A percentile compares a stretch with the other conserved stretches of the same genome.
These are phyloP conservation scores for Thuidium tamariscinum DNA, from an alignment of 225 moss, liverwort and hornwort genomes.

Conservation along the genomic window DNA sequence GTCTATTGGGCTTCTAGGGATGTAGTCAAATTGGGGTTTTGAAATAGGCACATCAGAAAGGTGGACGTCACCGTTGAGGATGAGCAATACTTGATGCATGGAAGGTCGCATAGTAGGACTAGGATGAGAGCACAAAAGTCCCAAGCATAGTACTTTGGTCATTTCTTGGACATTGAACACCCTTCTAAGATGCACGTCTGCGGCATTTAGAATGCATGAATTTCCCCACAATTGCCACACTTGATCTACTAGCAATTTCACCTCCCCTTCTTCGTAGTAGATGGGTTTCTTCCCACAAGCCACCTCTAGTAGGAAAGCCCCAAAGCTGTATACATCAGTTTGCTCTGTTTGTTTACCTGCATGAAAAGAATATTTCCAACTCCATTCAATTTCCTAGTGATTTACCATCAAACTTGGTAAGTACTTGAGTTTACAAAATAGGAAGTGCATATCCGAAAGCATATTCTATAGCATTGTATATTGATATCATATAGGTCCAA, in stretches of 20 bases:
- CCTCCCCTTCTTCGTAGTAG: not conserved
- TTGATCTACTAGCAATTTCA: not conserved
- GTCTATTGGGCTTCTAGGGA: fast-evolving
- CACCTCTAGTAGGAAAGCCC: not conserved
- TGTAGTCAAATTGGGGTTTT: not conserved
- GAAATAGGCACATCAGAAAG: not conserved
- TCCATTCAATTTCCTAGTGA: too few species aligned
- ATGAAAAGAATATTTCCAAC: not conserved
- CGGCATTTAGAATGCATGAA: not conserved
- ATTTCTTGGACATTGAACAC: not conserved
- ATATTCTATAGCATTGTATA: too few species aligned
- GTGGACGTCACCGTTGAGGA: fast-evolving
- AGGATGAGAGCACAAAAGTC: not conserved
- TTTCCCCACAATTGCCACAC: not conserved
- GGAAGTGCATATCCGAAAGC: too few species aligned
- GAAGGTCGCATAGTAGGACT: not conserved
- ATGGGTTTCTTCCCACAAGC: too few species aligned
- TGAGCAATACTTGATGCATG: not conserved
- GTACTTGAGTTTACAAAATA: too few species aligned
- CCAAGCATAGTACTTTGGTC: not conserved
- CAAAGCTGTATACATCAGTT: not conserved
- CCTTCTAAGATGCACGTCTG: fast-evolving
- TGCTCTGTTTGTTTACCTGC: not conserved
- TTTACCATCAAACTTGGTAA: too few species aligned
- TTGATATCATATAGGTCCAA: too few species aligned